Evolutionary conservation across 306 rosid species (phyloP), one percentile per base, ranked within the genome.

Genomic region (Erythrophleum fordii): DNA sequence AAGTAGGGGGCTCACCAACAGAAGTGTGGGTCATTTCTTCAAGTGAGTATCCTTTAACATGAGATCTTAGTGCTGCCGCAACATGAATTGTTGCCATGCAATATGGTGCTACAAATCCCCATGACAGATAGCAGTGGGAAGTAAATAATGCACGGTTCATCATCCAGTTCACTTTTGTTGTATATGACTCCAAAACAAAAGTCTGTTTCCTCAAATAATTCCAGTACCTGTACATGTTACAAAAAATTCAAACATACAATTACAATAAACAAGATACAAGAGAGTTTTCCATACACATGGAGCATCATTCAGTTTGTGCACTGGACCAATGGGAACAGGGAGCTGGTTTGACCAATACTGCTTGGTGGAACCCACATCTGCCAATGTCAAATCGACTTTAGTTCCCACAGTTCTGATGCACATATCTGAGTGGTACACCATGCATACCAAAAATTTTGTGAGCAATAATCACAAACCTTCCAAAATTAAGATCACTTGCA

Each of bases 151-250:
- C 97, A 49, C 99, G 99, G 84, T 96, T 96, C 99, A 96, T 96
- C 41, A 90, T 62, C 88, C 88, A 88, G 81, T 96, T 96, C 56
- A 96, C 97, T 17, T 58, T 89, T 28, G 97, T 83, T 28, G 86
- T 88, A 65, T 96, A 96, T 18, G 99, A 96, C 88, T 96, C 99
- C 86, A 93, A 84, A 37, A 96, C 99, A 87, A 96, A 96, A 53
- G 99, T 96, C 72, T 96, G 99, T 88, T 96, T 96, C 86, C 99
- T 92, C 95, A 96, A 80, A 90, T 96, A 96, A 79, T 96, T 96
- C 99, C 99, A 96, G 75, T 96, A 96, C 90, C 99, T 96, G 82
- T 77, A 84, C 37, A 72, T 59, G 66, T 77, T 71, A 39, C 56
- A 82, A 76, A 79, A 70, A 20, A 44, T 74, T 76, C 35, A 79